These are phyloP conservation scores for Rhazya stricta DNA, from an alignment of 257 asterid genomes.

Conservation along the genomic window DNA sequence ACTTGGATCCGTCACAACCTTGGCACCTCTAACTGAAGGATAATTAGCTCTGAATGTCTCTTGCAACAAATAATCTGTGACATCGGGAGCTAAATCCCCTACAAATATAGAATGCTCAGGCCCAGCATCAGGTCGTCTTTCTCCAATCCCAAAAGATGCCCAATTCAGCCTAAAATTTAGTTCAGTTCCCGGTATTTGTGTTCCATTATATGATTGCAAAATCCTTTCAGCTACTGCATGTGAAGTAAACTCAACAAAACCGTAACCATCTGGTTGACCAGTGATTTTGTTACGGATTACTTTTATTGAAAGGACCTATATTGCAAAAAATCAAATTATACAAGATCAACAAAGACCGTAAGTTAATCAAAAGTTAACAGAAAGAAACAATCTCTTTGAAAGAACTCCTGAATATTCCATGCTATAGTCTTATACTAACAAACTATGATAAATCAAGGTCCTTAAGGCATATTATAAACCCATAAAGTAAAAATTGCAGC, in stretches of 20 bases:
- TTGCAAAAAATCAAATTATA: conserved; percentile 9
- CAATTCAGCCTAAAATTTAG: conserved; percentile 91
- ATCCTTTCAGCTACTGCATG: conserved; percentile 84
- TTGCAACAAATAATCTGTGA: conserved; percentile 86
- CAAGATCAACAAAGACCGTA: background rate
- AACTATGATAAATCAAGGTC: background rate
- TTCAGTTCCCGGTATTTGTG: conserved; percentile 96
- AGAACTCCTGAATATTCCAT: background rate
- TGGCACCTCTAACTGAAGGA: conserved; percentile 94
- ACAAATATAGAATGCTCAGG: conserved; percentile 97
- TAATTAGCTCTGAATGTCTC: conserved; percentile 86
- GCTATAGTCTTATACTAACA: background rate
- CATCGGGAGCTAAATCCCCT: conserved; percentile 98
- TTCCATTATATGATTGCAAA: conserved; percentile 77
- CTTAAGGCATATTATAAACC: too few relatives aligned
- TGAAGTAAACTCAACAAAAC: conserved; percentile 80
- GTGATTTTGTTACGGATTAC: conserved; percentile 89
- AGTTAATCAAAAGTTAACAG: background rate
- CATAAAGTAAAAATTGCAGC: too few relatives aligned
- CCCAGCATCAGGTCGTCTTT: conserved; percentile 70
- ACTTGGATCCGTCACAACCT: conserved; percentile 95
- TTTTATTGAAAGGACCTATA: conserved; percentile 83
- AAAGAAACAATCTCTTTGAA: background rate
- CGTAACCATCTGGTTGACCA: conserved; percentile 94
- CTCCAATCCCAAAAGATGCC: conserved; percentile 97